A percentile compares a stretch with the other conserved stretches of the same genome.
Evolutionary conservation across 2,329 filamentous ascomycete species (phyloP).

Genomic region (Teratosphaeria pseudoeucalypti): DNA sequence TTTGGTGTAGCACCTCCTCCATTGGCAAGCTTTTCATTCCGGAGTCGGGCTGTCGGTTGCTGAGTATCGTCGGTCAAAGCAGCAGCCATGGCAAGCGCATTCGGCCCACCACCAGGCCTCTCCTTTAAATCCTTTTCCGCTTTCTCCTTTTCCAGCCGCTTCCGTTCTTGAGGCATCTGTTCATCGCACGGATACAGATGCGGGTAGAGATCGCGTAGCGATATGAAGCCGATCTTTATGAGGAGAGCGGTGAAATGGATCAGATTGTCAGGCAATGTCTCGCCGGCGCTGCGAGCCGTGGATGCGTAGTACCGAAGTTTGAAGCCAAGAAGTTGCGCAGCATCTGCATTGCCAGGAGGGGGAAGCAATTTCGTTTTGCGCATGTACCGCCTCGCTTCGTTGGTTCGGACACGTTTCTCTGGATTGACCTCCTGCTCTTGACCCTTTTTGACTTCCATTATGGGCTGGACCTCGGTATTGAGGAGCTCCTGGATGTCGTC

Average conservation of each 20-base stretch:
- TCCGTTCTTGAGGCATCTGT: slow-evolving; percentile 64
- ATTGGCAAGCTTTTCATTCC: slow-evolving; percentile 37
- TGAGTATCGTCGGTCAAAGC: slow-evolving; percentile 72
- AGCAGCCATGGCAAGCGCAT: slow-evolving; percentile 78
- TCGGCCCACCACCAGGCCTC: slow-evolving; percentile 59
- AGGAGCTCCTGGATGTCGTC: slow-evolving; percentile 31
- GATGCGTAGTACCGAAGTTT: slow-evolving; percentile 94
- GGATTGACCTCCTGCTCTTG: slow-evolving; percentile 29
- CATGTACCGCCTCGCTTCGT: slow-evolving; percentile 63
- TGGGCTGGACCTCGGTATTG: slow-evolving; percentile 18
- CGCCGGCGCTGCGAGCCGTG: slow-evolving; percentile 59
- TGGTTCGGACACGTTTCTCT: slow-evolving; percentile 37
- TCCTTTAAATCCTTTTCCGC: slow-evolving; percentile 65
- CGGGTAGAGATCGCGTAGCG: slow-evolving; percentile 78
- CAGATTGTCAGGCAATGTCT: slow-evolving; percentile 80
- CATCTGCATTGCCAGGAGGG: slow-evolving; percentile 76
- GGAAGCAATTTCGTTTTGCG: slow-evolving; percentile 69
- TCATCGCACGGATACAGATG: slow-evolving; percentile 82
- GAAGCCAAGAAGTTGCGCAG: slow-evolving; percentile 90
- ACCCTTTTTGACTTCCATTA: slow-evolving; percentile 18
- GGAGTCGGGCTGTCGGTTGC: slow-evolving; percentile 36
- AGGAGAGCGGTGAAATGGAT: slow-evolving; percentile 85
- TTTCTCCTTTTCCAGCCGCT: slow-evolving; percentile 62
- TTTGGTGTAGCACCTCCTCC: slow-evolving; percentile 30
- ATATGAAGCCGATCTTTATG: slow-evolving; percentile 96